A percentile compares a stretch with the other conserved stretches of the same genome.
These are phyloP conservation scores for Priceomyces melissophilus DNA, from an alignment of 805 yeast genomes.

Conservation along the genomic window DNA sequence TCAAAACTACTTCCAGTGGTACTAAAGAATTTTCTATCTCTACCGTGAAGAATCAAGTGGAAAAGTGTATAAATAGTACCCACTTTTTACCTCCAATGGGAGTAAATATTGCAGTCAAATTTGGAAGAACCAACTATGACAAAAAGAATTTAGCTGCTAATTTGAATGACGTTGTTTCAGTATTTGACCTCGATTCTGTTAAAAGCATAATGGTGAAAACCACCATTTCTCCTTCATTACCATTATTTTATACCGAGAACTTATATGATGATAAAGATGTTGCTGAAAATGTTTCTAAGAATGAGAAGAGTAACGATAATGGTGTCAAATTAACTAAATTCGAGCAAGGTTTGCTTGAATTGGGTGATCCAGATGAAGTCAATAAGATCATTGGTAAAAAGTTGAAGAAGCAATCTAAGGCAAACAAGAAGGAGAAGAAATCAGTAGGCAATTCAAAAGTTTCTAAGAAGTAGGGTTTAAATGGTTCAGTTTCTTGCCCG, in stretches of 20 bases:
- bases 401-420: constrained; percentile 26
- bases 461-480: too few species aligned
- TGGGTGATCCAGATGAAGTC: constrained; percentile 73
- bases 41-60: constrained; percentile 56
- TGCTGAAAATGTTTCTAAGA: constrained; percentile 24
- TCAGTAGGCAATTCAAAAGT: too few species aligned
- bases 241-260: constrained; percentile 68
- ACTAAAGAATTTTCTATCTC: constrained; percentile 43
- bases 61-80: constrained; percentile 55
- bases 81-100: constrained; percentile 71
- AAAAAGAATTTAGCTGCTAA: constrained; percentile 56
- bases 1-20: constrained; percentile 22
- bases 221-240: constrained; percentile 73
- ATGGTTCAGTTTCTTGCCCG: neutral
- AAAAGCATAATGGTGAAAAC: constrained; percentile 67
- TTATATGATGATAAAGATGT: constrained; percentile 50
- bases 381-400: constrained; percentile 59
- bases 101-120: constrained; percentile 57
- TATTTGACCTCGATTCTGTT: constrained; percentile 43
- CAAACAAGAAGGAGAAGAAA: constrained; percentile 5
- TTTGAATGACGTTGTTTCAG: constrained; percentile 49
- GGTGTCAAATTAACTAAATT: constrained; percentile 50
- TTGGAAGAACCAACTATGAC: constrained; percentile 50
- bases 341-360: constrained; percentile 77
- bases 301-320: constrained; percentile 12